Conservation (phyloP, 2,329 filamentous ascomycete species). For the Claviceps sp. region DNA sequence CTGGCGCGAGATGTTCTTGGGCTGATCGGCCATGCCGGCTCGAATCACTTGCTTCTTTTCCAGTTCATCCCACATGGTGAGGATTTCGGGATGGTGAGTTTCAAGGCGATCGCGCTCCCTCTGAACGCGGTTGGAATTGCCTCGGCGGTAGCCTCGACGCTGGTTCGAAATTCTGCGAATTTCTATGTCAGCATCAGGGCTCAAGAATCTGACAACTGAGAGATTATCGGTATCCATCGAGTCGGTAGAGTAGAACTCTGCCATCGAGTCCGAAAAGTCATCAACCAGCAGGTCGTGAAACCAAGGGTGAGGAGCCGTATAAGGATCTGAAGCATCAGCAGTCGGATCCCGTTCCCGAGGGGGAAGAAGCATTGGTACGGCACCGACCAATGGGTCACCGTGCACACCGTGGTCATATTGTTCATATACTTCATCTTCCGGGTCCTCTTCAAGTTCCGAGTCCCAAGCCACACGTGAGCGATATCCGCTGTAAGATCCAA, state of each 20-base stretch:
- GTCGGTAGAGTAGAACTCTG: too few relatives aligned
- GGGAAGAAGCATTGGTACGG: too few relatives aligned
- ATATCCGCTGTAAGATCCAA: neutral
- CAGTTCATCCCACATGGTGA: conserved; percentile 74
- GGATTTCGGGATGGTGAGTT: conserved; percentile 61
- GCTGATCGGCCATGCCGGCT: conserved; percentile 32
- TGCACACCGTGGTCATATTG: too few relatives aligned
- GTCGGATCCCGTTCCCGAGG: too few relatives aligned
- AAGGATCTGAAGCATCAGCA: too few relatives aligned
- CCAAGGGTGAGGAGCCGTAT: too few relatives aligned
- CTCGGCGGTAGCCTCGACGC: conserved; percentile 22
- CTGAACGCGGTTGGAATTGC: conserved; percentile 15
- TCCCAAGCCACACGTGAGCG: neutral
- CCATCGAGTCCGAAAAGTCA: too few relatives aligned
- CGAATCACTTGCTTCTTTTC: conserved; percentile 54
- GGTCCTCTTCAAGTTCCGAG: conserved; percentile 1
- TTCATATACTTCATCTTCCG: too few relatives aligned
- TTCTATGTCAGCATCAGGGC: neutral
- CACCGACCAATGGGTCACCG: neutral
- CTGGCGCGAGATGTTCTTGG: conserved; percentile 62
- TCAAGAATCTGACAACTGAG: too few relatives aligned
- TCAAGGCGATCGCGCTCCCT: conserved; percentile 56
- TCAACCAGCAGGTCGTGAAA: too few relatives aligned
- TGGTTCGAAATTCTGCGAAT: conserved; percentile 11
- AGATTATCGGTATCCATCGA: too few relatives aligned